Evolutionary conservation across 129 eudicot species (phyloP).

Genomic region (Flaveria linearis): DNA sequence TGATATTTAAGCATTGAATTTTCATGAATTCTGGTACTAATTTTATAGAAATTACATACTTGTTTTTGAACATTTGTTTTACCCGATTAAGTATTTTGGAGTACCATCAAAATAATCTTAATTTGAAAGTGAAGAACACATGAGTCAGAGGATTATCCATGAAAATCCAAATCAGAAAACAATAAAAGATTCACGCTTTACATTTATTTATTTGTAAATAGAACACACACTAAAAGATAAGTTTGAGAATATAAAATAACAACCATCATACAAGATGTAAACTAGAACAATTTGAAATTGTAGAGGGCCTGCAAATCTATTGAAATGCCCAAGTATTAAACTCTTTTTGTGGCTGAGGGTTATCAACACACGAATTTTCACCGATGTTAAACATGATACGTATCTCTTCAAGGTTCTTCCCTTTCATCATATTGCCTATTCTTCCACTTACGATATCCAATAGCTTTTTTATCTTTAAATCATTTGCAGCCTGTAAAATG

Average conservation of each 20-base stretch:
- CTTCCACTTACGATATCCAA: slow-evolving; percentile 6
- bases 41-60: too few relatives aligned
- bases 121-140: too few relatives aligned
- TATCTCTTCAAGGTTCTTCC: slow-evolving; percentile 25
- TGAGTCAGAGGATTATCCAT: too few relatives aligned
- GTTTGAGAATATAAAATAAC: neutral
- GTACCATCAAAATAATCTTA: too few relatives aligned
- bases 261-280: neutral
- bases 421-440: slow-evolving; percentile 6
- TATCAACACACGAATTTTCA: slow-evolving; percentile 21
- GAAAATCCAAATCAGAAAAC: too few relatives aligned
- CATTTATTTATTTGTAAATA: neutral
- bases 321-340: neutral
- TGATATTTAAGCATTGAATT: too few relatives aligned
- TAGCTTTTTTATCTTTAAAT: slow-evolving; percentile 17
- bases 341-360: neutral
- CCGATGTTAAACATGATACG: slow-evolving; percentile 20
- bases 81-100: too few relatives aligned
- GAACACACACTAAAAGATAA: neutral
- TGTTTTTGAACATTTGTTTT: too few relatives aligned
- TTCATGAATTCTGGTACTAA: too few relatives aligned
- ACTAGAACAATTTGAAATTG: neutral
- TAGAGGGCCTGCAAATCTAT: neutral
- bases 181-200: too few relatives aligned
- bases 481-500: slow-evolving; percentile 23